Conservation (phyloP, 371 early-diverging fungal species). For the Zychaea mexicana region DNA sequence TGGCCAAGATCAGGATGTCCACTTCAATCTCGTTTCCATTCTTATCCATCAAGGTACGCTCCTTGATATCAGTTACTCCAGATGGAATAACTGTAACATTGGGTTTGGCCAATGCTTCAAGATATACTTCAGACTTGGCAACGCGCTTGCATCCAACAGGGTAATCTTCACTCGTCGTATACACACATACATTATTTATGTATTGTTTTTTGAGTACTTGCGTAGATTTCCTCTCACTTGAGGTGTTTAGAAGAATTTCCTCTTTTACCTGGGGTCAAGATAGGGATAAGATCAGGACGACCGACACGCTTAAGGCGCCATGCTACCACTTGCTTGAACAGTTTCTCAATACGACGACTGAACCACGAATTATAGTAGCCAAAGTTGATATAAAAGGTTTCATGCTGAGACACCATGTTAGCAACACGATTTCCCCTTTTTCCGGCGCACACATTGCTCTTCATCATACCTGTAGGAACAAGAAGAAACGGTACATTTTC, state of each 20-base stretch:
- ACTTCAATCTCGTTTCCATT: conserved; percentile 45
- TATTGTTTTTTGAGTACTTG: no score
- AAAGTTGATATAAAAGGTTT: conserved; percentile 15
- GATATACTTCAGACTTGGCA: conserved; percentile 50
- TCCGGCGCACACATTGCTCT: neutral
- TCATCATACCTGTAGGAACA: conserved; percentile 20
- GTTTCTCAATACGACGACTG: neutral
- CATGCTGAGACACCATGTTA: conserved; percentile 15
- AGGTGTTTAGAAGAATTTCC: neutral
- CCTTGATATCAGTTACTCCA: conserved; percentile 42
- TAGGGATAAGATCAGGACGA: conserved; percentile 23
- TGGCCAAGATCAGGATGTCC: conserved; percentile 64
- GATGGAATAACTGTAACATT: conserved; percentile 48
- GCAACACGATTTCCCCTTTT: neutral
- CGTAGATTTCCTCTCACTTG: neutral
- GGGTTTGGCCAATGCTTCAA: conserved; percentile 42
- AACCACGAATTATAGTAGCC: conserved; percentile 9
- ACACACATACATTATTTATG: no score
- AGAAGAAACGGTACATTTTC: conserved; percentile 18
- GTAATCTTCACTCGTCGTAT: conserved; percentile 15
- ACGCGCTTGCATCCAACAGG: conserved; percentile 46
- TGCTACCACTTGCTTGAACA: conserved; percentile 1
- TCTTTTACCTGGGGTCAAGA: conserved; percentile 17
- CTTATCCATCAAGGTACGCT: conserved; percentile 34
- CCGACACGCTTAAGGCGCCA: conserved; percentile 19